Base-by-base conservation (phyloP, 2,329 filamentous ascomycete genomes). In the Aspergillus candidus region DNA sequence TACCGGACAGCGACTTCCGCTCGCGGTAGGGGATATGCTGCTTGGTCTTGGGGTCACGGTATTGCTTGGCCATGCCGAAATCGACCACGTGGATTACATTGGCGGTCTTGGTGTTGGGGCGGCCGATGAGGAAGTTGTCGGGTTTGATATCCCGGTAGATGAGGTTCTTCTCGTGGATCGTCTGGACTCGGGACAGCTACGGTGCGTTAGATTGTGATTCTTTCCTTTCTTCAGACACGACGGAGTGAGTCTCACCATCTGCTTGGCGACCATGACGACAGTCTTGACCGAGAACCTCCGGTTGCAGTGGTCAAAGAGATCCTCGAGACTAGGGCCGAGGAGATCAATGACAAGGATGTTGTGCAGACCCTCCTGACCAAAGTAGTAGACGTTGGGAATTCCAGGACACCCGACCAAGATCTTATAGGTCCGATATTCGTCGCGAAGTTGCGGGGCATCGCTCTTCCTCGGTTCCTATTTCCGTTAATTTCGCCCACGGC, bases 101-200 rank as follows among this genome's bases (percentile, higher is more conserved):
- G 61, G 90, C 87, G n/a, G 87, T 80, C 73, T 97, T 97, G 49
- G 89, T 90, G 58, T 83, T 84, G 0, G 89, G 89, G 38, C 91
- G 83, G 43, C 93, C 93, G 59, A 97, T 96, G 52, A 98, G 79
- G 73, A 98, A 97, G 75, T 98, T 98, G 75, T 98, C 93, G 44
- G 93, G 93, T 71, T 98, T 98, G 77, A 98, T 97, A 65, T 98
- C 93, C 57, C 93, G 85, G 72, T 98, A 97, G 68, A 98, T 97
- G 50, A 97, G 78, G 70, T 97, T 97, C 80, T 96, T 96, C 72
- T 97, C 93, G 75, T 98, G 91, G 56, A 98, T 97, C 8, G 82
- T 85, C 69, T 85, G 91, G 18, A 98, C 91, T 52, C 91, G 83
- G 30, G 90, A 96, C 41, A 96, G 79, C 84, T 88, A 58, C 22